Conservation (phyloP, 2,329 filamentous ascomycete genomes). For the Sporothrix dimorphospora region DNA sequence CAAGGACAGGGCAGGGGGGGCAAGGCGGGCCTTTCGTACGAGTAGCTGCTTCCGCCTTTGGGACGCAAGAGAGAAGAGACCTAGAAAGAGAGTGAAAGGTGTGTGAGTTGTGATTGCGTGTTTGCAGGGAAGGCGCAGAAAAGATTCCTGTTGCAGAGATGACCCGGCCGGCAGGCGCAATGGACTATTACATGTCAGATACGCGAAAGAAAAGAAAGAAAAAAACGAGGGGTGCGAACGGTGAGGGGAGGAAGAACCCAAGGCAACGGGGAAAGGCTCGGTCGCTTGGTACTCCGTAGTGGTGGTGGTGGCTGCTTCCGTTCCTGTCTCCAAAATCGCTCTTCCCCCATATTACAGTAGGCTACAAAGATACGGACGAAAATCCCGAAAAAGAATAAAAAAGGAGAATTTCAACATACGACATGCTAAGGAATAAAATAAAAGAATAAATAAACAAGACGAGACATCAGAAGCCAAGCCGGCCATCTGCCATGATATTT, state of each 20-base stretch:
- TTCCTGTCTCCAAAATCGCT: neutral
- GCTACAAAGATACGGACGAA: slow-evolving; percentile 24
- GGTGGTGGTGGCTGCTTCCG: slow-evolving; percentile 3
- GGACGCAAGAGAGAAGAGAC: neutral
- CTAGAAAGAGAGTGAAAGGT: neutral
- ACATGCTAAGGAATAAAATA: neutral
- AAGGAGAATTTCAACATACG: neutral
- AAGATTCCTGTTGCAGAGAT: slow-evolving; percentile 1
- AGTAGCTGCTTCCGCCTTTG: slow-evolving; percentile 10
- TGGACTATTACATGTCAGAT: neutral
- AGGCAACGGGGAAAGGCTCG: neutral
- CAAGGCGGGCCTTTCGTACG: slow-evolving; percentile 19
- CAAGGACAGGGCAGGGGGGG: slow-evolving; percentile 12
- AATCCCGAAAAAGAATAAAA: neutral
- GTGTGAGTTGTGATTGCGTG: neutral
- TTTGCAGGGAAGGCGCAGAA: slow-evolving; percentile 12
- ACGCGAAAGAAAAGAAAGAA: neutral
- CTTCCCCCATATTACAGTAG: neutral
- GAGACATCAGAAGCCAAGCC: slow-evolving; percentile 8
- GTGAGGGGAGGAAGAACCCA: slow-evolving; percentile 2
- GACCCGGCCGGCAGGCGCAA: slow-evolving; percentile 13
- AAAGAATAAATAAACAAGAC: neutral
- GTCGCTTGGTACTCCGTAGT: too few species aligned
- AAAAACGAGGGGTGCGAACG: neutral
- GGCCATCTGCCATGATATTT: neutral